Evolutionary conservation across 78 protist species (phyloP).

Genomic region (Protostelium mycophagum): DNA sequence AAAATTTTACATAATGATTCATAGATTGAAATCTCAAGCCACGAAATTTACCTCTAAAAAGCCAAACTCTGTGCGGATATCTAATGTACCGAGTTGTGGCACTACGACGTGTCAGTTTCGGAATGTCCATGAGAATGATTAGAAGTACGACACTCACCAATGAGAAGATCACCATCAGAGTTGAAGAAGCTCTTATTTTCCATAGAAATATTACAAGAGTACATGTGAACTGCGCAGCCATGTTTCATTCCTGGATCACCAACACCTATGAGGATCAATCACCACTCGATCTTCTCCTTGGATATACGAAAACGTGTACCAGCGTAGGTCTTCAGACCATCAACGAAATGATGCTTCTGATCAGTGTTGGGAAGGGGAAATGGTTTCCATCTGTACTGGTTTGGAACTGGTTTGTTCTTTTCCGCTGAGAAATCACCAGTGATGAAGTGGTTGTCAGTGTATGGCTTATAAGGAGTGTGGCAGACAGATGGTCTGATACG

Average conservation of each 20-base stretch:
- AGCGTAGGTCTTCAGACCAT: conserved; percentile 76
- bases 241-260: conserved; percentile 61
- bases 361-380: conserved; percentile 34
- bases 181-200: conserved; percentile 44
- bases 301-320: conserved; percentile 20
- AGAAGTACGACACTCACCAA: conserved; percentile 7
- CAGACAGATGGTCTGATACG: conserved; percentile 78
- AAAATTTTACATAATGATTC: not conserved
- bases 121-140: not conserved
- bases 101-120: no score
- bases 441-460: conserved; percentile 7
- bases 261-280: no score
- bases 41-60: conserved; percentile 32
- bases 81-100: conserved; percentile 70
- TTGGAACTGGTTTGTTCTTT: conserved; percentile 37
- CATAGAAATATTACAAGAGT: conserved; percentile 76
- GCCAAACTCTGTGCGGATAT: conserved; percentile 89
- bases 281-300: no score
- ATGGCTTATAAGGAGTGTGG: conserved; percentile 39
- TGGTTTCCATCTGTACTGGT: conserved; percentile 90
- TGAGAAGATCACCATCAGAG: conserved; percentile 91
- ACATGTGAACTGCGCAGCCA: conserved; percentile 85
- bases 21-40: not conserved
- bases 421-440: not conserved
- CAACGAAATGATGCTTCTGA: conserved; percentile 55